Base-by-base conservation (phyloP, 176 grass and related monocot species). In the Musa schizocarpa region DNA sequence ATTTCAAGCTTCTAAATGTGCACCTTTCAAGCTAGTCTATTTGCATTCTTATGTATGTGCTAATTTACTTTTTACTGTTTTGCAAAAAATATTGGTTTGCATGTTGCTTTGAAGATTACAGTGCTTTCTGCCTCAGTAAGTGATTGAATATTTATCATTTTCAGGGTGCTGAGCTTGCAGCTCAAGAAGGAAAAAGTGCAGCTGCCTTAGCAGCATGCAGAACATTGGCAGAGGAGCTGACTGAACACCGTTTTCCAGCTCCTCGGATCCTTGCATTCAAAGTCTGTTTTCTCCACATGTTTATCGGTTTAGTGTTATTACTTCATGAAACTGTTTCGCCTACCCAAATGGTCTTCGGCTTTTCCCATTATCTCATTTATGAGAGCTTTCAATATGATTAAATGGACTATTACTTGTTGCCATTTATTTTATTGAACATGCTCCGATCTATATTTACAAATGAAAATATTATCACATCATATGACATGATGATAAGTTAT, bases 201-300 rank as follows among this genome's bases (percentile, higher is more conserved):
- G 88, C 95, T 53, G 84, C 86, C 86, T 86, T 99, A 88, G 95
- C 90, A 71, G 95, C 95, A 74, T 99, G 95, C 62, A 92, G 81
- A 72, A 99, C 90, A 66, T 78, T 99, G 77, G 90, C 95, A 50
- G 95, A 99, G 86, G 95, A 99, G 74, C 80, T 99, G 9, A 89
- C 88, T 2, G 95, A 89, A 53, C 81, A 87, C 34, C 95, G 90
- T 43, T 99, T 99, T 82, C 95, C 90, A 52, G 95, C 95, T 87
- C 95, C 95, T 43, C 85, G 86, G 74, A 99, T 99, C 82, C 90
- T 99, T 79, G 84, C 95, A 65, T 94, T 99, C 81, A 94, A 93
- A 87, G 95, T 99, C 52, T 75, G 85, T 86, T 88, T 84, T 13
- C 34, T 52, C 20, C 13, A 16, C 74, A 64, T 75, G 57, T 50